phyloP scores from a whole-genome alignment of 805 yeast species.

The Candida corydali region DNA sequence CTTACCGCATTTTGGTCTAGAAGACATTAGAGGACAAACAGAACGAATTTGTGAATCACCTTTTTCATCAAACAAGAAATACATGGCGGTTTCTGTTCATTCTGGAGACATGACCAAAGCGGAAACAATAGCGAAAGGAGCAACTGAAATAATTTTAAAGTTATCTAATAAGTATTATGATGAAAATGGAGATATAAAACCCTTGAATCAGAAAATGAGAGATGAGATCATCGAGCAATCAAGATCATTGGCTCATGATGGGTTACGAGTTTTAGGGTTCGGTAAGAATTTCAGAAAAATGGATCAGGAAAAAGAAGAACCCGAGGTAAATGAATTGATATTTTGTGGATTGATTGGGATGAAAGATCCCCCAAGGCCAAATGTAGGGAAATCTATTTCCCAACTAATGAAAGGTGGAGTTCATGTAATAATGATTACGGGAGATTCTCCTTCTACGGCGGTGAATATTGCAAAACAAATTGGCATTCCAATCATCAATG shows the following conservation, averaged over 20 bases:
- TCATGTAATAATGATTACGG: slow-evolving; percentile 97
- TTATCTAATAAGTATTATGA: slow-evolving; percentile 58
- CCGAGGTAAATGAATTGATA: slow-evolving; percentile 54
- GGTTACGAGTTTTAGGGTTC: slow-evolving; percentile 81
- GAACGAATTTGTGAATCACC: slow-evolving; percentile 72
- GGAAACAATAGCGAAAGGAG: slow-evolving; percentile 82
- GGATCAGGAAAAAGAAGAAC: slow-evolving; percentile 23
- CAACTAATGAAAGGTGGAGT: slow-evolving; percentile 88
- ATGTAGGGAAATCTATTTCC: slow-evolving; percentile 71
- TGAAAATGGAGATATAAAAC: slow-evolving; percentile 55
- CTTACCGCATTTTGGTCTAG: slow-evolving; percentile 63
- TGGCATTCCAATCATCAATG: slow-evolving; percentile 76
- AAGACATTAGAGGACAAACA: slow-evolving; percentile 61
- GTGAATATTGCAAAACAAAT: slow-evolving; percentile 79
- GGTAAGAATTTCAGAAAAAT: slow-evolving; percentile 48
- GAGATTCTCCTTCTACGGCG: slow-evolving; percentile 88
- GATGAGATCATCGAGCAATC: slow-evolving; percentile 54
- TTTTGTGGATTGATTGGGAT: slow-evolving; percentile 90
- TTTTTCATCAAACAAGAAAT: slow-evolving; percentile 78
- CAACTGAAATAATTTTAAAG: slow-evolving; percentile 67
- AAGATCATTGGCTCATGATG: slow-evolving; percentile 67
- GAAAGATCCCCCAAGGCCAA: slow-evolving; percentile 97
- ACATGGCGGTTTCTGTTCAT: slow-evolving; percentile 78
- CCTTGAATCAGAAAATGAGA: slow-evolving; percentile 49
- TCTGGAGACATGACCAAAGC: slow-evolving; percentile 53